Evolutionary conservation across 164 flowering plant genomes (phyloP), one percentile per base, ranked within the genome.

Genomic region (Magnolia sinica): DNA sequence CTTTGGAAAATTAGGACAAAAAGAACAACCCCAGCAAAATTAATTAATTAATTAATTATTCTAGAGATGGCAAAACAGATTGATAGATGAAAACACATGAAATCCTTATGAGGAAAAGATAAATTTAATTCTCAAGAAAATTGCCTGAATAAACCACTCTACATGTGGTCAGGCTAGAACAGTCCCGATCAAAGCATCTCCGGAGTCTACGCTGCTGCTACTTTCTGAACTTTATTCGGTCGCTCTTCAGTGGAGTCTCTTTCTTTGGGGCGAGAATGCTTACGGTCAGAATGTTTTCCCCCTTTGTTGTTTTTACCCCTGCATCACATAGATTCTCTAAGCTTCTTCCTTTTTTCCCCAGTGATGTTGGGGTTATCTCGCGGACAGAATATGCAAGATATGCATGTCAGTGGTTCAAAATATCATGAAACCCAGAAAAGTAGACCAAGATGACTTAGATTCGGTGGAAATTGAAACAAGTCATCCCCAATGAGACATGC

Each of bases 271-370:
- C 90, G 89, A 27, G 76, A 58, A 23, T 83, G 84, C 70, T 86
- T 92, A 20, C 90, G 78, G 19, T 75, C 55, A 65, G 19, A 71
- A 2, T 73, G 80, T 29, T 76, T 80, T 50, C 89, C 87, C 10
- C 94, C 92, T 77, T 88, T 79, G 70, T 82, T 67, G 82, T 79
- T 68, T 79, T 76, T 93, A 77, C 95, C 96, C 61, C 61, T 91
- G 86, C 55, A 69, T 76, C 16, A 55, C 18, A 45, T 20, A 52
- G 73, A 19, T n/a, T 68, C 22, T 27, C 49, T 20, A 70, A 11
- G 61, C 18, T 1, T 3, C 14, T 10, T 7, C 16, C 1, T 55
- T 55, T 2, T 55, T 8, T 55, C 11, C 11, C 11, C 6, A 0
- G 45, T 55, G 61, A 55, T 55, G 61, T 55, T 16, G 9, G 18